Base-by-base conservation (phyloP, 768 basidiomycete species). In the Leccinum imitatum region DNA sequence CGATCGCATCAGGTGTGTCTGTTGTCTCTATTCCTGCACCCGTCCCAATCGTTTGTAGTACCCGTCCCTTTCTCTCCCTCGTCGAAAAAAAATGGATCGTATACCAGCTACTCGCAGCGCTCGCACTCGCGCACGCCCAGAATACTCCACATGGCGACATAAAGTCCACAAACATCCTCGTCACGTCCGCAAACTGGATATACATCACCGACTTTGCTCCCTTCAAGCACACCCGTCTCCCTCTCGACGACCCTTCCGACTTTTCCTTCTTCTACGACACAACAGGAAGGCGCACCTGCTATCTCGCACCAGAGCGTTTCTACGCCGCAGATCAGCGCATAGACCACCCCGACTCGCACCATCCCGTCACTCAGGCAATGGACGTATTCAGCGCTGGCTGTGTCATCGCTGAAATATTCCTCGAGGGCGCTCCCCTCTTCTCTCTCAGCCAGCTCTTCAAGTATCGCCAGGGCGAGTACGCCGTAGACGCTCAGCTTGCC, bases 211-310 rank as follows among this genome's bases (percentile, higher is more conserved):
- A 98, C 76, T 98, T 98, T 72, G 92, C 95, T 0, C 77, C 85
- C 6, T 95, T 92, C 83, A 99, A 99, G 72, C 97, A 95, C 0
- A 95, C 94, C 2, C 92, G 87, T 72, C 84, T 99, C 11, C 97
- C 97, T 0, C 82, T 98, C 48, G 94, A 99, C 69, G 95, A 98
- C 70, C 97, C 97, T 4, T 87, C 95, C 8, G 95, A 96, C 76
- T 99, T 98, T 74, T 95, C 95, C 4, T 97, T 95, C 79, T 99
- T 88, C 80, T 98, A 95, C 74, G 97, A 99, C 74, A 94, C 93
- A 4, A 94, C 93, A 13, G 93, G 93, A 2, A 81, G 94, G 7
- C 83, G 96, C 11, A 95, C 93, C 1, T 99, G 97, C 72, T 98
- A 98, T 69, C 79, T 99, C 59, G 97, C 97, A 0, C 97, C 97